A percentile compares a stretch with the other conserved stretches of the same genome.
These are phyloP conservation scores for Prunus dulcis DNA, from an alignment of 306 rosid species.

Conservation along the genomic window DNA sequence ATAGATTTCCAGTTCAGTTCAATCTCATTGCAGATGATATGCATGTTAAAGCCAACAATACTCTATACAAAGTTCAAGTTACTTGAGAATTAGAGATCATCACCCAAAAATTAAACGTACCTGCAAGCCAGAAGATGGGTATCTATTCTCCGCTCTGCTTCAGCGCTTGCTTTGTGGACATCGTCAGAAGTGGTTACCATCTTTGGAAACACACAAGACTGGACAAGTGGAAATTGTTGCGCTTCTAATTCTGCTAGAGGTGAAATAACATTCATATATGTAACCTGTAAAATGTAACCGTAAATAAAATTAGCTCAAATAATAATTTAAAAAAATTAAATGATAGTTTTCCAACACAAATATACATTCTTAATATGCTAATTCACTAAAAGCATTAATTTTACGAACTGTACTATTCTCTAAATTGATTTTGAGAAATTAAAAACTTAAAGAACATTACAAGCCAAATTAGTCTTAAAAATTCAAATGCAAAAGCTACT, in stretches of 20 bases:
- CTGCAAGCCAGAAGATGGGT: conserved; percentile 73
- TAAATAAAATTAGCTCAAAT: conserved; percentile 20
- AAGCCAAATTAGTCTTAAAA: neutral
- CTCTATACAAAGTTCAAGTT: neutral
- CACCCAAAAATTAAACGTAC: conserved; percentile 31
- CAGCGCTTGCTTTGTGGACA: conserved; percentile 82
- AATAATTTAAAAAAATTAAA: neutral
- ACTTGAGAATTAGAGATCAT: neutral
- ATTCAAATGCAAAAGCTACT: neutral
- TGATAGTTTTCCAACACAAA: neutral
- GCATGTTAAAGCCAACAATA: neutral
- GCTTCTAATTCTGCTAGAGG: conserved; percentile 88
- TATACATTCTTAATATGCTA: neutral
- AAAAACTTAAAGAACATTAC: neutral
- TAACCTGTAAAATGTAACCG: conserved; percentile 50
- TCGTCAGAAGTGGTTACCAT: conserved; percentile 63
- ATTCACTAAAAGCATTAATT: neutral
- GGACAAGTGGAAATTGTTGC: conserved; percentile 70
- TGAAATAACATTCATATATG: conserved; percentile 56
- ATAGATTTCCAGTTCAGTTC: neutral
- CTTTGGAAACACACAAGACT: conserved; percentile 81
- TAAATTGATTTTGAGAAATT: neutral
- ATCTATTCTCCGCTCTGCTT: conserved; percentile 89
- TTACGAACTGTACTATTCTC: neutral
- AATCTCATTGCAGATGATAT: neutral